Evolutionary conservation across 2,329 filamentous ascomycete genomes (phyloP).

Genomic region (Didymella lethalis): DNA sequence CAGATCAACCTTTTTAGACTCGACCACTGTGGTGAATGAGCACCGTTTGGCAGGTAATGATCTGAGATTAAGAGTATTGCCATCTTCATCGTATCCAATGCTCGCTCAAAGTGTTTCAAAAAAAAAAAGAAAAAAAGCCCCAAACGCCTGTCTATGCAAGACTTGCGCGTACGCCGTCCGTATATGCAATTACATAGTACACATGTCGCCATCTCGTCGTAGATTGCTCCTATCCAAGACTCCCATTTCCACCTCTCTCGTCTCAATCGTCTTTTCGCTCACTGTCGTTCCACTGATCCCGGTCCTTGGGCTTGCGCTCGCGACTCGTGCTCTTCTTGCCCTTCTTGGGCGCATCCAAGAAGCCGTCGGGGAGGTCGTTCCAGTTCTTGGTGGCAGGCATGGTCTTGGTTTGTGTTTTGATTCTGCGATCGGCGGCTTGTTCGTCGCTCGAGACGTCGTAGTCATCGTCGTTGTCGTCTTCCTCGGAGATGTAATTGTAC

Average conservation of each 20-base stretch:
- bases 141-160: constrained; percentile 16
- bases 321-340: constrained; percentile 40
- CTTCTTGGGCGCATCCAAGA: constrained; percentile 42
- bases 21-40: not conserved
- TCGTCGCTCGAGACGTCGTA: constrained; percentile 46
- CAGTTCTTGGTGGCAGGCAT: constrained; percentile 50
- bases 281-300: constrained; percentile 26
- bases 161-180: constrained; percentile 6
- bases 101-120: not conserved
- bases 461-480: constrained; percentile 51
- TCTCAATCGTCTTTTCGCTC: constrained; percentile 34
- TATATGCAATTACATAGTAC: constrained; percentile 17
- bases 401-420: constrained; percentile 26
- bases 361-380: constrained; percentile 60
- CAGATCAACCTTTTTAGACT: no score
- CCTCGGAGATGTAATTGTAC: constrained; percentile 48
- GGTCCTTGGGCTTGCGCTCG: constrained; percentile 30
- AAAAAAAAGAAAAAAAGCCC: not conserved
- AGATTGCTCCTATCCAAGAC: not conserved
- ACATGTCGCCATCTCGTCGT: constrained; percentile 14
- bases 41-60: not conserved
- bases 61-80: not conserved
- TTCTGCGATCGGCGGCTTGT: constrained; percentile 35
- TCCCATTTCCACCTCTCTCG: not conserved
- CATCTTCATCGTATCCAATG: not conserved